phyloP scores from a whole-genome alignment of 2,329 filamentous ascomycete species.

The Botryotinia calthae region DNA sequence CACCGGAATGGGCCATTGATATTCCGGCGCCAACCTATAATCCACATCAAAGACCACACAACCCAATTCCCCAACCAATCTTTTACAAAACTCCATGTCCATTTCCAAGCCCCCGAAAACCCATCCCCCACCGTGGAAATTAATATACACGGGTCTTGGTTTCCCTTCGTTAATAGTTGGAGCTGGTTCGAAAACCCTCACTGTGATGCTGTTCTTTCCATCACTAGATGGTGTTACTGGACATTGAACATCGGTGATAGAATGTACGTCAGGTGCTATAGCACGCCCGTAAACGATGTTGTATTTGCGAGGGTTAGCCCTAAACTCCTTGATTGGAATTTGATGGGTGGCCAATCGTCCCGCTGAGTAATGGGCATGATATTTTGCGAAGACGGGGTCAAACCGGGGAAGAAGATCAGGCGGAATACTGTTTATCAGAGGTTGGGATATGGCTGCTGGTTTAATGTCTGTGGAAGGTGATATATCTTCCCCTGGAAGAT shows the following conservation, averaged over 20 bases:
- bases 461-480: constrained; percentile 10
- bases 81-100: constrained; percentile 45
- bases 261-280: constrained; percentile 38
- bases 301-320: constrained; percentile 43
- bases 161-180: constrained; percentile 33
- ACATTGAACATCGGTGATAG: constrained; percentile 41
- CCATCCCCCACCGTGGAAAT: constrained; percentile 40
- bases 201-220: constrained; percentile 39
- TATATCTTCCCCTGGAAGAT: constrained; percentile 9
- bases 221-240: constrained; percentile 41
- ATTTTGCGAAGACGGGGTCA: constrained; percentile 43
- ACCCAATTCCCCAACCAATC: constrained; percentile 41
- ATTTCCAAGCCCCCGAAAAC: constrained; percentile 43
- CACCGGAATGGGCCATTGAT: constrained; percentile 45
- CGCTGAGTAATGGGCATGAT: constrained; percentile 45
- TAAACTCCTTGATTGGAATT: constrained; percentile 37
- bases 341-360: constrained; percentile 45
- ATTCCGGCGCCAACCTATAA: constrained; percentile 46
- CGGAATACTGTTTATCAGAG: constrained; percentile 45
- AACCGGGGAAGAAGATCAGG: constrained; percentile 40
- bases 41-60: constrained; percentile 46
- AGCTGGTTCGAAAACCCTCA: constrained; percentile 43
- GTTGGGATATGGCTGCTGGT: constrained; percentile 33
- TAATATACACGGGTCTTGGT: constrained; percentile 42
- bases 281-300: constrained; percentile 41